Base-by-base conservation (phyloP, 2,329 filamentous ascomycete genomes). In the Neonectria magnoliae region DNA sequence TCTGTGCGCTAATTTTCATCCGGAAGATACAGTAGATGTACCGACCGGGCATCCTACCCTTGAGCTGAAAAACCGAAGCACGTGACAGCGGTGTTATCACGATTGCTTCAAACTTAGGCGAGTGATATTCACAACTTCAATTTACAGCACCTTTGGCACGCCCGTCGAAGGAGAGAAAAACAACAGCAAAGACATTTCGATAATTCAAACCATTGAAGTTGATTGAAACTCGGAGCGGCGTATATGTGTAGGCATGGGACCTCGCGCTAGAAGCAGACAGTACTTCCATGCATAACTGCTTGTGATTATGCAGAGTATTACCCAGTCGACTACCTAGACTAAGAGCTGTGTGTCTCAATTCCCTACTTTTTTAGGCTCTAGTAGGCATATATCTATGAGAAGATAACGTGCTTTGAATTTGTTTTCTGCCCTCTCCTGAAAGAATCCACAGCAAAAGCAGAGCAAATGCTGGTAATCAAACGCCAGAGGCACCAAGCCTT, bases 11-110 rank as follows among this genome's bases (percentile, higher is more conserved):
- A 45, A 57, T 1, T 1, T 18, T 3, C 9, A 1, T 2, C 6
- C 10, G 4, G 8, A 11, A 0, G 16, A 4, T 14, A 38, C 36
- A 56, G 71, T 59, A 2, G 11, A 47, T 27, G 57, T 60, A 60
- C 41, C 27, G 7, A 6, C 11, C 22, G 29, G 50, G 44, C 25
- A 14, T 41, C 1, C 22, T 25, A 22, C 44, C 44, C 36, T 56
- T 36, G 16, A n/a, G 13, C 16, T n/a, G n/a, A n/a, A 11, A n/a
- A 33, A 16, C 5, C 20, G 41, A 31, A 48, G 13, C 58, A 61
- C 58, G 58, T 61, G 58, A 61, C 51, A 55, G 9, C 8, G 6
- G 8, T 1, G 1, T 22, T 33, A n/a, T 27, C 22, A 48, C 45
- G 13, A n/a, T 48, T 48, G 45, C 22, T 31, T 33, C n/a, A 48